Evolutionary conservation across 2,329 filamentous ascomycete species (phyloP).

Genomic region (Phaeosphaeriaceae sp.): DNA sequence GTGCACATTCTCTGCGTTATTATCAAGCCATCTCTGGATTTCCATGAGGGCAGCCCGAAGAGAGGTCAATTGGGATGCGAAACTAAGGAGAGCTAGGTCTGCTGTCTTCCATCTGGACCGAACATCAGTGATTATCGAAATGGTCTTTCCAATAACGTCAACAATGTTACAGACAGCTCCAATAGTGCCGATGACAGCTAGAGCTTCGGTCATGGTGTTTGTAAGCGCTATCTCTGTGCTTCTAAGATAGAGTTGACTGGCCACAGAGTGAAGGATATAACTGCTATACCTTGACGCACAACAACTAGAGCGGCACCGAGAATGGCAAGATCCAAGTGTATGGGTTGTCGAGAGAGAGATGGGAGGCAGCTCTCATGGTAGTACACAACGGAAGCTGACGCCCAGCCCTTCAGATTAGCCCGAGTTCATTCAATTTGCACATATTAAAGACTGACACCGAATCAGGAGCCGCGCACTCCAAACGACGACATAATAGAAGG

Average conservation of each 20-base stretch:
- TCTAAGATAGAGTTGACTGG: background rate
- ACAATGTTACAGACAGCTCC: constrained; percentile 7
- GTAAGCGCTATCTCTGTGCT: background rate
- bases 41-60: constrained; percentile 20
- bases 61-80: constrained; percentile 17
- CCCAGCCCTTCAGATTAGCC: no score
- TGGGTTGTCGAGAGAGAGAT: background rate
- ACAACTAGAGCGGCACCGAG: background rate
- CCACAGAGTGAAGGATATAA: background rate
- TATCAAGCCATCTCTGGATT: constrained; percentile 22
- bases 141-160: constrained; percentile 7
- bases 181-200: constrained; percentile 8
- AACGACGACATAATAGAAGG: no score
- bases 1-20: constrained; percentile 3
- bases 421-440: no score
- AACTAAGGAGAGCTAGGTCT: constrained; percentile 17
- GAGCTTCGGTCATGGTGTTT: background rate
- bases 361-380: background rate
- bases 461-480: no score
- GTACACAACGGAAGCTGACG: background rate
- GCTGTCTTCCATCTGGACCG: constrained; percentile 11
- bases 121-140: constrained; percentile 2
- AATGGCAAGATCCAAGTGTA: background rate
- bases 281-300: background rate
- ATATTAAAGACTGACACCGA: no score